Evolutionary conservation across 1,284 basidiomycete genomes (phyloP).

Genomic region (Malassezia brasiliensis): DNA sequence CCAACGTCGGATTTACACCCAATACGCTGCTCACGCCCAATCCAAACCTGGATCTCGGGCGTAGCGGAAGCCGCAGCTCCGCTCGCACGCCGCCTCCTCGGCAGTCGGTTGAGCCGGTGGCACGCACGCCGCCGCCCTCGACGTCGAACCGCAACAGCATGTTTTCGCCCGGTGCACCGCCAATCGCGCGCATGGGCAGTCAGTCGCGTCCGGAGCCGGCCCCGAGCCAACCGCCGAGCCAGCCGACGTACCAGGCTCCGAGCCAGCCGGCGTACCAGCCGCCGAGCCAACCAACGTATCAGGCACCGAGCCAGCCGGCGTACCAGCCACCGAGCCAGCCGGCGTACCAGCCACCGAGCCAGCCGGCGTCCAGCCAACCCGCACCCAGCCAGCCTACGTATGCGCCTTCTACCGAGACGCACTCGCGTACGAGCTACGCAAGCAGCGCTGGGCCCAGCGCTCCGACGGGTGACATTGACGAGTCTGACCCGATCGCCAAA

Average conservation of each 20-base stretch:
- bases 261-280: background rate
- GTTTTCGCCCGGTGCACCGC: constrained; percentile 17
- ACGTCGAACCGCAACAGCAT: constrained; percentile 17
- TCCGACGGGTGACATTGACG: background rate
- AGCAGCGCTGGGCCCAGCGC: background rate
- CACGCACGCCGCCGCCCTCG: constrained; percentile 28
- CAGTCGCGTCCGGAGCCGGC: background rate
- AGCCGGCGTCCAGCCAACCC: background rate
- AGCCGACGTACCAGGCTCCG: too few species aligned
- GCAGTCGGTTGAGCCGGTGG: constrained; percentile 5
- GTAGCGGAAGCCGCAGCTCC: background rate
- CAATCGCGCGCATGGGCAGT: constrained; percentile 6
- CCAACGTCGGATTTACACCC: background rate
- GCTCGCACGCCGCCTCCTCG: constrained; percentile 12
- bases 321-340: background rate
- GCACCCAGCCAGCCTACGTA: background rate
- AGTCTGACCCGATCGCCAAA: constrained; percentile 62
- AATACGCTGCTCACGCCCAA: background rate
- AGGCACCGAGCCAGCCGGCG: background rate
- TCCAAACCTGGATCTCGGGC: background rate
- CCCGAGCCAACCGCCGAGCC: background rate
- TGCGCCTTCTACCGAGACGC: background rate
- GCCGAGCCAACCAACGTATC: background rate
- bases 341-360: background rate
- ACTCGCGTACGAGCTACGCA: too few species aligned